Percentiles rank a stretch among this genome's conserved stretches.
Conservation (phyloP, 306 rosid species). For the Pterocarpus macrocarpus region DNA sequence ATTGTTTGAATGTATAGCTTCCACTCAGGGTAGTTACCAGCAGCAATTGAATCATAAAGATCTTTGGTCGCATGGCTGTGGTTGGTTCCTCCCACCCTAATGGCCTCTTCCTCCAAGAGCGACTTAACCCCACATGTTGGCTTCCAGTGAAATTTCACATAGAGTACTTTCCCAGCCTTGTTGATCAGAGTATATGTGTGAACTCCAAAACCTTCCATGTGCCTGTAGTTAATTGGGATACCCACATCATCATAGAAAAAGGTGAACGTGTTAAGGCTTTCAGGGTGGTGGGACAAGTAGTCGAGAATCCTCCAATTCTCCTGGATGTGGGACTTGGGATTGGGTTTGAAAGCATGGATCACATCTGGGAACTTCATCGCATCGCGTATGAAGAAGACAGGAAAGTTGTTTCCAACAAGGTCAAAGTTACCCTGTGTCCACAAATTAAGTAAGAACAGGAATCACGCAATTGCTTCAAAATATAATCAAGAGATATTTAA, state of each 20-base stretch:
- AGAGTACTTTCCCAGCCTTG: slow-evolving; percentile 70
- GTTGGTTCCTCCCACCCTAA: slow-evolving; percentile 80
- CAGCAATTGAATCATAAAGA: slow-evolving; percentile 82
- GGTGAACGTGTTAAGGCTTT: slow-evolving; percentile 80
- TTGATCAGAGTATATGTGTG: slow-evolving; percentile 74
- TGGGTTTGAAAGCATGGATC: slow-evolving; percentile 88
- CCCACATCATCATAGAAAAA: slow-evolving; percentile 82
- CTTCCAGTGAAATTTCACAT: slow-evolving; percentile 87
- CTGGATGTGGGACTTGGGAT: slow-evolving; percentile 91
- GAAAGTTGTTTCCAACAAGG: slow-evolving; percentile 88
- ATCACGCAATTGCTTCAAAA: slow-evolving; percentile 10
- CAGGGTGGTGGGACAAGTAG: slow-evolving; percentile 87
- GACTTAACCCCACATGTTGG: slow-evolving; percentile 80
- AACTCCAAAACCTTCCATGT: slow-evolving; percentile 90
- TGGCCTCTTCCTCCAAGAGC: slow-evolving; percentile 80
- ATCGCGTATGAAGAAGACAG: slow-evolving; percentile 82
- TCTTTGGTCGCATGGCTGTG: slow-evolving; percentile 93
- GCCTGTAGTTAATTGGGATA: slow-evolving; percentile 85
- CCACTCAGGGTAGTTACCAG: slow-evolving; percentile 95
- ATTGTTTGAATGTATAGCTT: slow-evolving; percentile 80
- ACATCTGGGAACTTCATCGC: slow-evolving; percentile 89
- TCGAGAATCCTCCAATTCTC: slow-evolving; percentile 89
- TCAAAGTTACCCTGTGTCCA: slow-evolving; percentile 81
- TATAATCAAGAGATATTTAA: too few relatives aligned
- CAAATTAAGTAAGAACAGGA: slow-evolving; percentile 56